These are phyloP conservation scores for Coniella vitis DNA, from an alignment of 2,329 filamentous ascomycete species.

Conservation along the genomic window DNA sequence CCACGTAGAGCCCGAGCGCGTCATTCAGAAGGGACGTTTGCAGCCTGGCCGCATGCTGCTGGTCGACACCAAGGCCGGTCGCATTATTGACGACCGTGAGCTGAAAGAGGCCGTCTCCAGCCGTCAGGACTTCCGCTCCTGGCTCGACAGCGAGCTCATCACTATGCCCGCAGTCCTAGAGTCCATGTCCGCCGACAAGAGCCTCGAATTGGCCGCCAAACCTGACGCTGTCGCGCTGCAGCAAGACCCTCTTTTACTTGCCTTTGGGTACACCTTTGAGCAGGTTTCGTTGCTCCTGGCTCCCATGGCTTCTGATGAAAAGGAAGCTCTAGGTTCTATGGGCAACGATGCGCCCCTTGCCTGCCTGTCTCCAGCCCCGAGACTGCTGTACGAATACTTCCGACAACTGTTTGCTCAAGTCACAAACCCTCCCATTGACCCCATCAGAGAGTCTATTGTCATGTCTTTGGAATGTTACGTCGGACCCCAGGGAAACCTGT, in stretches of 20 bases:
- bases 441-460: conserved; percentile 93
- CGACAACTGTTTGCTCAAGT: conserved; percentile 95
- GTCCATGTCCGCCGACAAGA: conserved; percentile 49
- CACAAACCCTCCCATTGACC: conserved; percentile 95
- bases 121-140: conserved; percentile 79
- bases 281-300: conserved; percentile 87
- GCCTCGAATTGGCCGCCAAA: conserved; percentile 57
- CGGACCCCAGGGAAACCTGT: conserved; percentile 87
- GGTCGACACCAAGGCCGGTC: conserved; percentile 81
- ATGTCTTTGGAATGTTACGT: conserved; percentile 98
- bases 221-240: conserved; percentile 67
- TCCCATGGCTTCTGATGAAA: conserved; percentile 95
- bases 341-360: conserved; percentile 92
- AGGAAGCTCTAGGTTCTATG: conserved; percentile 96
- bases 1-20: conserved; percentile 77
- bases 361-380: conserved; percentile 82
- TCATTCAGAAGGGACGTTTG: conserved; percentile 87
- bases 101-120: conserved; percentile 83
- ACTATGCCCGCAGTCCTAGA: conserved; percentile 70
- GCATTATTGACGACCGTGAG: conserved; percentile 91
- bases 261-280: conserved; percentile 92
- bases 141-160: conserved; percentile 81
- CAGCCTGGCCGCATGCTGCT: conserved; percentile 95
- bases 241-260: conserved; percentile 74
- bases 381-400: conserved; percentile 93